A percentile compares a stretch with the other conserved stretches of the same genome.
These are phyloP conservation scores for Limnomonas spitsbergensis DNA, from an alignment of 139 green algal genomes.

Conservation along the genomic window DNA sequence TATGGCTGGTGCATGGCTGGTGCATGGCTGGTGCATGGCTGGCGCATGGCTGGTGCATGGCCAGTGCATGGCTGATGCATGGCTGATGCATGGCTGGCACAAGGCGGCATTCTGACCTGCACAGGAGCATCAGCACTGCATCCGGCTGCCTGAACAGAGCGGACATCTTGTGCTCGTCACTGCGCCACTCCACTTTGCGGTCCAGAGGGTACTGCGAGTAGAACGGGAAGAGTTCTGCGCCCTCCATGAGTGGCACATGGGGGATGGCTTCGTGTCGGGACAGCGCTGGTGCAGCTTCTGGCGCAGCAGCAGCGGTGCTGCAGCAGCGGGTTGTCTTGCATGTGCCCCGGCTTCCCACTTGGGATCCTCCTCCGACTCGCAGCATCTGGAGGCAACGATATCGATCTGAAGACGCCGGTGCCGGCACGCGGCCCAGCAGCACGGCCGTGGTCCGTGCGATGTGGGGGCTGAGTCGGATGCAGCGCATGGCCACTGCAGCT, in stretches of 20 bases:
- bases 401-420: too few relatives aligned
- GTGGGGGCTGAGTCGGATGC: too few relatives aligned
- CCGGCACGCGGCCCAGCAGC: too few relatives aligned
- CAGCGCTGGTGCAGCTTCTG: too few relatives aligned
- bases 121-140: background rate
- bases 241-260: background rate
- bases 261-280: background rate
- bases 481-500: too few relatives aligned
- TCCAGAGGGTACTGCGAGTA: constrained; percentile 11
- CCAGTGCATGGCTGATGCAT: background rate
- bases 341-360: too few relatives aligned
- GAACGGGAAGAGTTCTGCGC: background rate
- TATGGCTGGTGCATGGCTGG: background rate
- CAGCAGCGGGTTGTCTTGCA: too few relatives aligned
- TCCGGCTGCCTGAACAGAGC: background rate
- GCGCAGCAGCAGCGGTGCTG: too few relatives aligned
- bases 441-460: too few relatives aligned
- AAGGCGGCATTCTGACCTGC: background rate
- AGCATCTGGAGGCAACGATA: too few relatives aligned
- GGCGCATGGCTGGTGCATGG: background rate
- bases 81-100: background rate
- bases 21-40: background rate
- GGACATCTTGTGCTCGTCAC: background rate
- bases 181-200: background rate
- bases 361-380: too few relatives aligned